Evolutionary conservation across 768 basidiomycete species (phyloP).

Genomic region (Pulveroboletus sp.): DNA sequence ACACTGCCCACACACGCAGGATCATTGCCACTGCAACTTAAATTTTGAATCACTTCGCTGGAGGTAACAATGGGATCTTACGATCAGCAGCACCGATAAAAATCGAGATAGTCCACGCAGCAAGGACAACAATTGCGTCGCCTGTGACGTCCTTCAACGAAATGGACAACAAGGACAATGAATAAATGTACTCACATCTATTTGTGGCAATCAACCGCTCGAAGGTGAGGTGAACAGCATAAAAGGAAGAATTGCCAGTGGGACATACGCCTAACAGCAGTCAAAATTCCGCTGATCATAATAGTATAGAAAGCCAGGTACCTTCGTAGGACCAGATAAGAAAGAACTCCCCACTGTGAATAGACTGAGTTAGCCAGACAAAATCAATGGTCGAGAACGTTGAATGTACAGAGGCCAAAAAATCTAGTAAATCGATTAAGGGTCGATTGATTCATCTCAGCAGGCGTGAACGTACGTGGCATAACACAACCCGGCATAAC

Average conservation of each 20-base stretch:
- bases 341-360: background rate
- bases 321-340: background rate
- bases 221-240: background rate
- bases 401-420: background rate
- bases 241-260: background rate
- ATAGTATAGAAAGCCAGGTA: too few species aligned
- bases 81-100: background rate
- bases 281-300: too few species aligned
- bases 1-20: too few species aligned
- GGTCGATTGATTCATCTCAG: background rate
- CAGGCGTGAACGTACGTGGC: background rate
- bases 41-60: background rate
- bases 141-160: background rate
- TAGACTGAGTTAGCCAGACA: background rate
- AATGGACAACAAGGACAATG: background rate
- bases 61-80: background rate
- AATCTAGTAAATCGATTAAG: background rate
- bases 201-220: background rate
- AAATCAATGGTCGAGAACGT: too few species aligned
- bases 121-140: background rate
- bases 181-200: background rate
- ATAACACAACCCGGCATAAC: constrained; percentile 1
- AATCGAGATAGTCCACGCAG: background rate
- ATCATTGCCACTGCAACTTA: background rate
- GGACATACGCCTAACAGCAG: background rate